These are phyloP conservation scores for Euphrasia confusa DNA, from an alignment of 257 asterid species.

Conservation along the genomic window DNA sequence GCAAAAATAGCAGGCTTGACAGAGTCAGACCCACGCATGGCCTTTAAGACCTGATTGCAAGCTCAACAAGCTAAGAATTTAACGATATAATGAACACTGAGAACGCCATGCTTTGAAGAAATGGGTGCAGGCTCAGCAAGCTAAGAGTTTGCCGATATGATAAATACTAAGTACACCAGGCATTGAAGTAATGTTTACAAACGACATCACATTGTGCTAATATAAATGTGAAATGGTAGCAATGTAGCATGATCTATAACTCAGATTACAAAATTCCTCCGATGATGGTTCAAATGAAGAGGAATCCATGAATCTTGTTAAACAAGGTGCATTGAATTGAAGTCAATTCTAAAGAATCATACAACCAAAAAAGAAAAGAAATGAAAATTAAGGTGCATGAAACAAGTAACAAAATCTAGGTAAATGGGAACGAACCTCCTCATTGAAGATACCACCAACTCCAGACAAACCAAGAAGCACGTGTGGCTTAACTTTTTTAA, in stretches of 20 bases:
- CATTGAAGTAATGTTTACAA: background rate
- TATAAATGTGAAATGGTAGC: background rate
- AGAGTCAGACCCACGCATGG: slow-evolving; percentile 87
- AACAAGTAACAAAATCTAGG: slow-evolving; percentile 16
- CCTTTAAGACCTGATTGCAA: slow-evolving; percentile 74
- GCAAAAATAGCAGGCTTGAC: slow-evolving; percentile 91
- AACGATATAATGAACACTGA: background rate
- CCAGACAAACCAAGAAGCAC: slow-evolving; percentile 99
- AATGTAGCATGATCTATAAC: too few species aligned
- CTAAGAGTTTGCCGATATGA: slow-evolving; percentile 1
- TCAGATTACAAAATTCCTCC: slow-evolving; percentile 6
- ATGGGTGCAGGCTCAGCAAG: slow-evolving; percentile 43
- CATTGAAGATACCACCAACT: slow-evolving; percentile 85
- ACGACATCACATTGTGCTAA: background rate
- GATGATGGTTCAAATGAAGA: background rate
- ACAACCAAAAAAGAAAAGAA: background rate
- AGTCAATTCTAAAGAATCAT: slow-evolving; percentile 9
- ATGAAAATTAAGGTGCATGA: slow-evolving; percentile 21
- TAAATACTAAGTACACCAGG: background rate
- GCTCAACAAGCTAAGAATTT: slow-evolving; percentile 27
- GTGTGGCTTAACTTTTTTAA: slow-evolving; percentile 89
- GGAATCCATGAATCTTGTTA: slow-evolving; percentile 9
- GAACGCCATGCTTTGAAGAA: slow-evolving; percentile 60
- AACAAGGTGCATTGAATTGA: slow-evolving; percentile 3
- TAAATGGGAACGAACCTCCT: slow-evolving; percentile 56